Evolutionary conservation across 2,329 filamentous ascomycete genomes (phyloP).

Genomic region (Ophiosphaerella herpotricha): DNA sequence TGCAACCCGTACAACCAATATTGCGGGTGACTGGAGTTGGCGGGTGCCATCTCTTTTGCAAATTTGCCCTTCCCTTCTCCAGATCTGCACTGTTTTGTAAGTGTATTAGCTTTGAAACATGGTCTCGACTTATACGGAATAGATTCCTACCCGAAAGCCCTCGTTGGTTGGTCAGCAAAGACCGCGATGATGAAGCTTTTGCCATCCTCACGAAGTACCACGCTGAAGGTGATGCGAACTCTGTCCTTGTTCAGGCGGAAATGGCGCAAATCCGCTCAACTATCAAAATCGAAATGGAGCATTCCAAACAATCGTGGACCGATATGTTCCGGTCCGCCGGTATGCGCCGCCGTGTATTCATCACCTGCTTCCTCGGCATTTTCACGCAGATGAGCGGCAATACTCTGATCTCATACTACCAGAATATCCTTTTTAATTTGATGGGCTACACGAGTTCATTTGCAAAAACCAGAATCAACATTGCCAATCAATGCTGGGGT

Average conservation of each 20-base stretch:
- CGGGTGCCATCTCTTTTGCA: conserved; percentile 57
- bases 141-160: conserved; percentile 48
- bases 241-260: conserved; percentile 56
- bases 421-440: conserved; percentile 44
- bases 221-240: conserved; percentile 48
- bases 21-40: conserved; percentile 54
- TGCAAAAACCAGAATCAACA: conserved; percentile 50
- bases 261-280: conserved; percentile 64
- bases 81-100: conserved; percentile 45
- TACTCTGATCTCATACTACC: conserved; percentile 46
- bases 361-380: conserved; percentile 38
- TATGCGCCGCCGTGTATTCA: conserved; percentile 43
- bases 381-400: conserved; percentile 50
- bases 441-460: conserved; percentile 46
- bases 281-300: conserved; percentile 60
- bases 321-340: conserved; percentile 57
- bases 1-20: conserved; percentile 55
- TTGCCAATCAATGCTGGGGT: conserved; percentile 49
- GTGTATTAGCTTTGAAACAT: neutral
- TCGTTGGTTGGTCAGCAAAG: conserved; percentile 58
- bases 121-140: conserved; percentile 1
- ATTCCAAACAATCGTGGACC: conserved; percentile 58
- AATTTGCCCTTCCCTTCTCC: conserved; percentile 54
- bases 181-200: conserved; percentile 52
- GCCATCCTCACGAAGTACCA: conserved; percentile 49